Evolutionary conservation across 805 yeast genomes (phyloP), one percentile per base, ranked within the genome.

Genomic region (Yarrowia divulgata): DNA sequence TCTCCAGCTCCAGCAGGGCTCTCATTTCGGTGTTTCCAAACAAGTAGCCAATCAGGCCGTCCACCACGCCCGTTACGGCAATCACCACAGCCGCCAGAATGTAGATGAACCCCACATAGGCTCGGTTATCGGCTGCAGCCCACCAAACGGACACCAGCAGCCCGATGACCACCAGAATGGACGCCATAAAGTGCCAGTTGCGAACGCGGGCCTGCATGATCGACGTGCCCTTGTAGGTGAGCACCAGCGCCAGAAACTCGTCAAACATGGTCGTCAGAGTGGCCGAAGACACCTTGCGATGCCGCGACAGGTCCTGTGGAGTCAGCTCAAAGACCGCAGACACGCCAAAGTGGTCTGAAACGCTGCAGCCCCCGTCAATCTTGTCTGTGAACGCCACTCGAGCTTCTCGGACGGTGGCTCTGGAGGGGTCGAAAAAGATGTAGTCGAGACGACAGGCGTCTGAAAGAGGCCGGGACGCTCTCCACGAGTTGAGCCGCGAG

Each of bases 391-490:
- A 93, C 37, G 83, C 83, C 1, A 93, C 97, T 8, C 82, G 77
- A 0, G 96, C 93, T n/a, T 81, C 82, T 1, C 84, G 70, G 0
- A 92, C 89, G 1, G 73, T 76, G 29, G 93, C 79, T 60, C 80
- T 80, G 0, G 77, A 72, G 0, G 85, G 78, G 75, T 91, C 97
- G 63, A 90, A 85, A 71, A 95, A 83, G 0, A 97, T 96, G 76
- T 94, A 95, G 75, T 95, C 99, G 63, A 95, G 81, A 50, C 99
- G 82, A 74, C 94, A 89, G 1, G 98, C 98, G 71, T 91, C 93
- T 66, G 84, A 82, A 0, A 83, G 81, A 23, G 79, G 78, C 71
- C 79, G 75, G 57, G 79, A 74, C 48, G 80, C 81, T 71, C 98
- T 84, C 97, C 97, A 95, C 1, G 97, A 90, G 75, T 95, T 94